Percentiles rank a stretch among this genome's conserved stretches.
Conservation (phyloP, 441 rosid genomes). For the Biscutella laevigata region DNA sequence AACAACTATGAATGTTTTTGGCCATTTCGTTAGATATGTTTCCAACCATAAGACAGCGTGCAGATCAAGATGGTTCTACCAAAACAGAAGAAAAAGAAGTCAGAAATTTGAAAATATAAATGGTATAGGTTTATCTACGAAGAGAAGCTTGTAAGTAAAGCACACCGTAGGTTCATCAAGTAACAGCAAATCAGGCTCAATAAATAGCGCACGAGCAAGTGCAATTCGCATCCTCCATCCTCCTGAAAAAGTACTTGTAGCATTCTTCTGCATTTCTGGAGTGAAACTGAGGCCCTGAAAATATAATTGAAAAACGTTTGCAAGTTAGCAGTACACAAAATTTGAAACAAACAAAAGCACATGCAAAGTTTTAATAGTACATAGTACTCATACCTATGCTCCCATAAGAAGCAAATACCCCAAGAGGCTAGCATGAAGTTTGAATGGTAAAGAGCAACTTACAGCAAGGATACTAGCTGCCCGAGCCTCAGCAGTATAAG, state of each 20-base stretch:
- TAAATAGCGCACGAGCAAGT: conserved; percentile 85
- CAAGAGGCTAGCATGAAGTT: neutral
- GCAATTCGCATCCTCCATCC: conserved; percentile 99
- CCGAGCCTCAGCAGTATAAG: conserved; percentile 85
- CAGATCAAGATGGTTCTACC: conserved; percentile 97
- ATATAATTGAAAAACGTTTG: conserved; percentile 8
- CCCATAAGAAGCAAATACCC: conserved; percentile 4
- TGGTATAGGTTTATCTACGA: neutral
- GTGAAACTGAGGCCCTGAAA: conserved; percentile 94
- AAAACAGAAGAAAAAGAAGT: conserved; percentile 16
- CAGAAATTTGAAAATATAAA: neutral
- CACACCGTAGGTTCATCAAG: conserved; percentile 96
- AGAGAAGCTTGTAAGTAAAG: conserved; percentile 10
- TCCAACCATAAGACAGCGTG: conserved; percentile 98
- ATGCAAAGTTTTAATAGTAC: neutral
- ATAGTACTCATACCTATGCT: conserved; percentile 5
- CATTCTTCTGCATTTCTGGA: conserved; percentile 74
- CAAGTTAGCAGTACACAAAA: neutral
- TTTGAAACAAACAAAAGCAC: conserved; percentile 13
- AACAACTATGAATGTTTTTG: conserved; percentile 90
- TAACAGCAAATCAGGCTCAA: conserved; percentile 88
- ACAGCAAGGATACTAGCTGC: conserved; percentile 97
- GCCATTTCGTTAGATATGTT: conserved; percentile 88
- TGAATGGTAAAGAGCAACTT: conserved; percentile 24
- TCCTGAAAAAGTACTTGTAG: conserved; percentile 88